Percentiles rank a stretch among this genome's conserved stretches.
Conservation (phyloP, 129 eudicot genomes). For the Helianthus tuberosus region DNA sequence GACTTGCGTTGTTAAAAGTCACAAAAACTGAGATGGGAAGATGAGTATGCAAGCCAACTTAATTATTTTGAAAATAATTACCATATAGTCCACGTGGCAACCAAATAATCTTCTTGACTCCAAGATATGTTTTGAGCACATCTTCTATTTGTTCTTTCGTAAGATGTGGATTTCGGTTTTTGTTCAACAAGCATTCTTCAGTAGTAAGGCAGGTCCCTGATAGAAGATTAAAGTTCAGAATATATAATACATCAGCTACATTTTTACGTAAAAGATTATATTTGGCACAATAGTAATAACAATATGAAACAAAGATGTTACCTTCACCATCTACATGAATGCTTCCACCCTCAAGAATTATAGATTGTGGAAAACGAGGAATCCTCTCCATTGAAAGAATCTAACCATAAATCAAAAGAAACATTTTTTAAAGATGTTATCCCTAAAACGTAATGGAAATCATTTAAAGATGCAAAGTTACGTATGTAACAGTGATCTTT, state of each 20-base stretch:
- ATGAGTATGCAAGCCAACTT: not conserved
- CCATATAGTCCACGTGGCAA: conserved; percentile 88
- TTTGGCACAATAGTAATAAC: not conserved
- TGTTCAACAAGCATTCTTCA: conserved; percentile 91
- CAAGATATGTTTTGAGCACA: conserved; percentile 79
- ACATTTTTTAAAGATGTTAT: not conserved
- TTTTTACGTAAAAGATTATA: not conserved
- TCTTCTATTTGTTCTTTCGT: conserved; percentile 79
- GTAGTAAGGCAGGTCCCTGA: conserved; percentile 97
- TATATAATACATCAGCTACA: conserved; percentile 15
- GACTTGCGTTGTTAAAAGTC: not conserved
- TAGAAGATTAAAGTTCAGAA: conserved; percentile 12
- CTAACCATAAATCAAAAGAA: conserved; percentile 33
- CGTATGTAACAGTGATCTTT: not conserved
- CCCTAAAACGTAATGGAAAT: not conserved
- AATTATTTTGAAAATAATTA: conserved; percentile 27
- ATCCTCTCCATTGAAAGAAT: conserved; percentile 67
- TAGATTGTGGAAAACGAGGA: conserved; percentile 76
- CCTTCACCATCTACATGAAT: conserved; percentile 99
- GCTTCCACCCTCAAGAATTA: conserved; percentile 98
- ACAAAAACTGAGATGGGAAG: not conserved
- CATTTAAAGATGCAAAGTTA: not conserved
- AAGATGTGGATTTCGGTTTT: conserved; percentile 87
- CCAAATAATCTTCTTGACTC: conserved; percentile 83
- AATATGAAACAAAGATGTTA: conserved; percentile 20